Conservation (phyloP, 2,329 filamentous ascomycete genomes). For the Cercospora sp. region DNA sequence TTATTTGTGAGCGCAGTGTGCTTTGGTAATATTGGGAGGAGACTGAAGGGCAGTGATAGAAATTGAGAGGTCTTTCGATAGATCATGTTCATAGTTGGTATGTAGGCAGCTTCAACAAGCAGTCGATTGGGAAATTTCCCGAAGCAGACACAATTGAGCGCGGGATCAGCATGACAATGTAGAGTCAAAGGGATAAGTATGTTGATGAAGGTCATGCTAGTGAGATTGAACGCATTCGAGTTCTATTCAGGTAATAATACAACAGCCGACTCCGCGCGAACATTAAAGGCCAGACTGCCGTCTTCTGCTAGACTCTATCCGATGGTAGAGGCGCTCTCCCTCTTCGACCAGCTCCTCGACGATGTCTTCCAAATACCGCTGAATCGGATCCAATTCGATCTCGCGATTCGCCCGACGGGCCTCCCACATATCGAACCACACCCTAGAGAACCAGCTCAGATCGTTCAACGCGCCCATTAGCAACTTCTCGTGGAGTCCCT, state of each 20-base stretch:
- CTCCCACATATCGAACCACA: neutral
- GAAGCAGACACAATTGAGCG: neutral
- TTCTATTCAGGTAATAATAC: neutral
- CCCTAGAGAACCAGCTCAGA: no score
- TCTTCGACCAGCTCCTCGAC: neutral
- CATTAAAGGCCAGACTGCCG: no score
- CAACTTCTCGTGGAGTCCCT: no score
- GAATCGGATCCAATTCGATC: neutral
- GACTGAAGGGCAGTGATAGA: constrained; percentile 49
- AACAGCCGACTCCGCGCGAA: neutral
- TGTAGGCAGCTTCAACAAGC: constrained; percentile 12
- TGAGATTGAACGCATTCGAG: neutral
- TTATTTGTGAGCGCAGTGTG: constrained; percentile 93
- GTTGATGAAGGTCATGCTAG: neutral
- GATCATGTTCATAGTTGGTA: neutral
- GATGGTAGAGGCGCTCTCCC: neutral
- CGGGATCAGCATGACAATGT: neutral
- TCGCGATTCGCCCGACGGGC: neutral
- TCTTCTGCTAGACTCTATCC: no score
- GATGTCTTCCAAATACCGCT: neutral
- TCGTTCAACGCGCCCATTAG: no score
- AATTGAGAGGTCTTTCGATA: neutral
- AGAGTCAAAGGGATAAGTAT: neutral
- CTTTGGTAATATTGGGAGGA: constrained; percentile 91
- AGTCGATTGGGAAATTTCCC: neutral